Evolutionary conservation across 108 stramenopile genomes (phyloP), one percentile per base, ranked within the genome.

Genomic region (Discostella pseudostelligera): DNA sequence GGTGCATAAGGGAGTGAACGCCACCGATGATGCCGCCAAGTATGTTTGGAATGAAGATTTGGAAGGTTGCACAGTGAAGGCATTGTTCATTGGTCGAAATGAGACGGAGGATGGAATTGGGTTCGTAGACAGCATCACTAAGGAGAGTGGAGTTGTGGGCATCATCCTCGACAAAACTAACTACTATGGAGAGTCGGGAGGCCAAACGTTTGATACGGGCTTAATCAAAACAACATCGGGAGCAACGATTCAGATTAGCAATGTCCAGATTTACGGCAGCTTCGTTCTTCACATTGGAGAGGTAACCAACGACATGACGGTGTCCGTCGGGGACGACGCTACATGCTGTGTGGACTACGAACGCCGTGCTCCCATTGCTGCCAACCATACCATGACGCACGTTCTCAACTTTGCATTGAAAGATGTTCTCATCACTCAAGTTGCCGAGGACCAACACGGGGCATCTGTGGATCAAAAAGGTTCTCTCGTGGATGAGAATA

Each of bases 341-440:
- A 80, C 80, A 29, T 90, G 89, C 70, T 65, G 63, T 39, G 99
- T 99, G 37, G 96, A 99, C 81, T 99, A 98, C 78, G 89, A 86
- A 14, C 96, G 99, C n/a, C 93, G 98, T 36, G 62, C 76, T 39
- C 87, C 81, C 43, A 91, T 99, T 68, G 96, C 97, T 28, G 84
- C 97, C 49, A 99, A 99, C 80, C 99, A 99, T 80, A 98, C 97
- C 57, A 98, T 98, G 97, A 99, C 99, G 4, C 97, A 98, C 77
- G 87, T 98, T 56, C 89, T 99, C 43, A 99, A 99, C 84, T 94
- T 81, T 71, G 99, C 98, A 7, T 72, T 98, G 16, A 78, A 83
- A 55, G 83, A 93, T 65, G 96, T 95, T 4, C 85, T 98, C 45
- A 56, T 95, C 29, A 83, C 58, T 10, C 67, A 81, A 29, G 70